Evolutionary conservation across 176 grass and related monocot genomes (phyloP).

Genomic region (Alloteropsis semialata): DNA sequence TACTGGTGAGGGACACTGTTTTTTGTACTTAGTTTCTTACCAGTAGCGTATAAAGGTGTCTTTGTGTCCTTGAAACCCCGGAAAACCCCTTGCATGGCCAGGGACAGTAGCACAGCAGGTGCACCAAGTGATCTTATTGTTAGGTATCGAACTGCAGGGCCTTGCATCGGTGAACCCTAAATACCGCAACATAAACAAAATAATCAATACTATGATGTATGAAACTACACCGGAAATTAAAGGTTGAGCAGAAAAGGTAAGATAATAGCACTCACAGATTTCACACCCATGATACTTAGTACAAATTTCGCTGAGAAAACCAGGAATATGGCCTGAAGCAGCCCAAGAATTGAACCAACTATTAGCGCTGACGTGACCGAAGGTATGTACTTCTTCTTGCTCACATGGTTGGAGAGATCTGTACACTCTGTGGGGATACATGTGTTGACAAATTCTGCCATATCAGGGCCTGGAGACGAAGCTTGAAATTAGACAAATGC

Average conservation of each 20-base stretch:
- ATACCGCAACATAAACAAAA: background rate
- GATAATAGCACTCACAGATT: constrained; percentile 48
- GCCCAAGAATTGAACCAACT: constrained; percentile 76
- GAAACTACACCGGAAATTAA: constrained; percentile 10
- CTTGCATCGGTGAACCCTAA: constrained; percentile 79
- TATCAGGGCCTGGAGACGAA: constrained; percentile 52
- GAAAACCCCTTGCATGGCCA: constrained; percentile 99
- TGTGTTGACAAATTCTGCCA: constrained; percentile 31
- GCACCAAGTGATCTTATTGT: constrained; percentile 84
- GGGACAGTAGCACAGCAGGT: constrained; percentile 86
- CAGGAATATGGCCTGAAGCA: constrained; percentile 85
- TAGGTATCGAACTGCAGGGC: constrained; percentile 82
- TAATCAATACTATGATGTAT: background rate
- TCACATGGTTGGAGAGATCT: constrained; percentile 30
- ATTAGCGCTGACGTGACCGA: constrained; percentile 88
- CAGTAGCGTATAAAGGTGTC: constrained; percentile 89
- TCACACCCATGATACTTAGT: constrained; percentile 80
- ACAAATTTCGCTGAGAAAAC: constrained; percentile 65
- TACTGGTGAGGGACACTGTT: background rate
- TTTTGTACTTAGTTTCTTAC: constrained; percentile 50
- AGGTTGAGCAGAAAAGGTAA: background rate
- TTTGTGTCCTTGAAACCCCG: constrained; percentile 92
- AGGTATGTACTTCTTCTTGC: constrained; percentile 79
- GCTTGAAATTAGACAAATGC: background rate
- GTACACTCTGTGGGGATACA: constrained; percentile 38